Percentiles rank a stretch among this genome's conserved stretches.
phyloP scores from a whole-genome alignment of 305 asterid species.

The Coffea humblotiana region DNA sequence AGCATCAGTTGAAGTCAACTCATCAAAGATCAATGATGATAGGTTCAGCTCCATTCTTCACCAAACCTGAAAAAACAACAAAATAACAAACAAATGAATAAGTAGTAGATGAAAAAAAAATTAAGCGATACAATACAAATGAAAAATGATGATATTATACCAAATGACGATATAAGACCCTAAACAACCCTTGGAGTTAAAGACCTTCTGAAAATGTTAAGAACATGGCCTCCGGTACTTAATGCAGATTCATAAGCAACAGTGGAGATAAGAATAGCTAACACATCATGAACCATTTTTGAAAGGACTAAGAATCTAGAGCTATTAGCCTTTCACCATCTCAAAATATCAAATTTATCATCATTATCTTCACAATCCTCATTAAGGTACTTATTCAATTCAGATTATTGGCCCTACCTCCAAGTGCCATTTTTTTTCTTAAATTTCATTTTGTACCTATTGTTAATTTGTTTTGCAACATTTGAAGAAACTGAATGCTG shows the following conservation, averaged over 20 bases:
- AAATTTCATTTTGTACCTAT: not conserved
- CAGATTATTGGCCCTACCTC: too few species aligned
- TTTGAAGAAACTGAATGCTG: not conserved
- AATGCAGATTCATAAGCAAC: not conserved
- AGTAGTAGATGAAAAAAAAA: not conserved
- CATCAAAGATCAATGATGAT: too few species aligned
- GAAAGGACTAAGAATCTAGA: not conserved
- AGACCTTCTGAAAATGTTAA: not conserved
- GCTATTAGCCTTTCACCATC: not conserved
- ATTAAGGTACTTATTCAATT: too few species aligned
- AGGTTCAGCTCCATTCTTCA: too few species aligned
- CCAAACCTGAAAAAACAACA: too few species aligned
- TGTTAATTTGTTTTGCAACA: not conserved
- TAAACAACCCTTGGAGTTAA: not conserved
- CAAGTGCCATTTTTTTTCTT: not conserved
- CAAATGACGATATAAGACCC: not conserved
- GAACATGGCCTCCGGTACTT: not conserved
- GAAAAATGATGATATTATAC: not conserved
- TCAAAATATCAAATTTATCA: not conserved
- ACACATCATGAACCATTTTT: not conserved
- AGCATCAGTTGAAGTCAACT: too few species aligned
- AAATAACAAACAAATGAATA: too few species aligned
- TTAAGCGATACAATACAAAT: not conserved
- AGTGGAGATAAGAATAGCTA: not conserved
- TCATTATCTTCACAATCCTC: not conserved